phyloP scores from a whole-genome alignment of 2,329 filamentous ascomycete genomes.

The Raffaelea albimanens region DNA sequence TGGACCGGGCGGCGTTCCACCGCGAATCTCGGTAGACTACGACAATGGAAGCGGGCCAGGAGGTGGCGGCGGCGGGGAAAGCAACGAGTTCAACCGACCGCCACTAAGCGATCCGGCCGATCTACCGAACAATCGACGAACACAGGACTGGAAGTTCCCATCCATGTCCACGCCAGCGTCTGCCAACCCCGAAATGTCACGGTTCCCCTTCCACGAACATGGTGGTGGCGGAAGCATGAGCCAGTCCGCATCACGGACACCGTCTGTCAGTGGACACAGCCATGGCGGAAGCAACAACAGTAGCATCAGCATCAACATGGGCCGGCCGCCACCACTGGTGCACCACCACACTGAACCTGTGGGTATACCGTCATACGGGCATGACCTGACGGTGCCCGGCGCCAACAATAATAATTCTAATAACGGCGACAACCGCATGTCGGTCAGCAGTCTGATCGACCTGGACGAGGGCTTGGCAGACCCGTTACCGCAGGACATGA shows the following conservation, averaged over 20 bases:
- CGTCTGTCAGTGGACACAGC: not conserved
- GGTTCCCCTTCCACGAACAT: conserved; percentile 31
- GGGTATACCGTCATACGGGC: conserved; percentile 25
- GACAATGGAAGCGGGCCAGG: conserved; percentile 39
- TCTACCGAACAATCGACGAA: conserved; percentile 27
- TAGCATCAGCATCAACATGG: conserved; percentile 7
- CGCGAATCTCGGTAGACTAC: conserved; percentile 38
- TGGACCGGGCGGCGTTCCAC: conserved; percentile 22
- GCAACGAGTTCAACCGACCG: conserved; percentile 34
- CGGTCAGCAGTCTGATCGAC: conserved; percentile 25
- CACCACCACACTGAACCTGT: conserved; percentile 39
- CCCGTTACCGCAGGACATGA: conserved; percentile 33
- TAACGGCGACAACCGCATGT: conserved; percentile 21
- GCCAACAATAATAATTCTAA: not conserved
- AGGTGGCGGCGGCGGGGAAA: conserved; percentile 37
- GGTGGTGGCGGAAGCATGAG: conserved; percentile 4
- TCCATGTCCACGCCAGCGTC: conserved; percentile 37
- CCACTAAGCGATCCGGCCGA: conserved; percentile 51
- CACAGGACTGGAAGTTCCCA: conserved; percentile 45
- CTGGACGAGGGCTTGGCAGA: conserved; percentile 30
- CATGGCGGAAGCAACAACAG: conserved; percentile 1
- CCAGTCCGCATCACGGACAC: not conserved
- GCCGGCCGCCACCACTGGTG: conserved; percentile 12
- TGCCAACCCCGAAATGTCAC: conserved; percentile 36
- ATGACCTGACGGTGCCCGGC: conserved; percentile 21